Base-by-base conservation (phyloP, 2,329 filamentous ascomycete species). In the Orbilia javanica region DNA sequence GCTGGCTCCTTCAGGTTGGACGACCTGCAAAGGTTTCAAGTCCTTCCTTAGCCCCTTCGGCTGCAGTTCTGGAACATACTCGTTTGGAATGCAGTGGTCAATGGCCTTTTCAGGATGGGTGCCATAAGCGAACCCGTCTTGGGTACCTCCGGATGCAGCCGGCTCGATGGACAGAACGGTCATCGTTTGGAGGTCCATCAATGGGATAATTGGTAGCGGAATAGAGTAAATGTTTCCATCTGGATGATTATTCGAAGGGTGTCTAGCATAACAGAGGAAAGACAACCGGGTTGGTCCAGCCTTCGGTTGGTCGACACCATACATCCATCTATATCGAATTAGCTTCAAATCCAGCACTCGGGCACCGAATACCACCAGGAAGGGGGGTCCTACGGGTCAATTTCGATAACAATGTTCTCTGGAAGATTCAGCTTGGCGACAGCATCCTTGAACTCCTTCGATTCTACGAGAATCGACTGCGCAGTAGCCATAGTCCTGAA, bases 1-100 rank as follows among this genome's bases (percentile, higher is more conserved):
- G 0, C 89, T 91, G 0, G 90, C 87, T 0, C 91, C 91, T 31
- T 92, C 88, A 0, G 89, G 89, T 79, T 95, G 92, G 0, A 89
- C 86, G 53, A 95, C 89, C 80, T 93, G 89, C 82, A 94, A 88
- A 4, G 91, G 91, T 83, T 92, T 93, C 29, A 90, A 82, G 69
- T 88, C 88, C 50, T 86, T 84, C 11, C 89, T 84, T 15, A 85
- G 80, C 0, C 86, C 85, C 0, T 82, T 80, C 13, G 86, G 84
- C 8, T 90, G 84, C 1, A 90, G 84, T 81, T 88, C 87, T 1
- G 87, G 86, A 0, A 86, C 82, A 80, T 87, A 88, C 69, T 88
- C 87, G 39, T 85, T 84, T 0, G 84, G 70, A 50, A 80, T 82
- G 69, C 82, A 81, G 52, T 84, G 82, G 13, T 85, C 84, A 62